Conservation (phyloP, 1,284 basidiomycete species). For the Crepidotus sp. region DNA sequence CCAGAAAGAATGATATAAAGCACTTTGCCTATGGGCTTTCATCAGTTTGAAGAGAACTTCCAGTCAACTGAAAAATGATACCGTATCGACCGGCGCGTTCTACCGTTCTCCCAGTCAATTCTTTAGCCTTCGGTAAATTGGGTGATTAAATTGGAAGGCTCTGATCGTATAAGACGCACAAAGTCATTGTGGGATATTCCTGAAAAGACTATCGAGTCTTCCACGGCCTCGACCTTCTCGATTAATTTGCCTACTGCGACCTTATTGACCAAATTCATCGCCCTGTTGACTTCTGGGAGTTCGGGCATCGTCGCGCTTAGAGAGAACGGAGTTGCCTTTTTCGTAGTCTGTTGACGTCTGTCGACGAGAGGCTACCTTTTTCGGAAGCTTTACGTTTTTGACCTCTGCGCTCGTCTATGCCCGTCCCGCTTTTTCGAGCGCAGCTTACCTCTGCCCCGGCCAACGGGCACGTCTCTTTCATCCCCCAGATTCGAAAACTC, state of each 20-base stretch:
- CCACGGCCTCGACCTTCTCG: constrained; percentile 45
- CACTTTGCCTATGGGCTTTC: constrained; percentile 50
- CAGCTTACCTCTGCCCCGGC: constrained; percentile 51
- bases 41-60: neutral
- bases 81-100: constrained; percentile 57
- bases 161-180: constrained; percentile 35
- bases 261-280: constrained; percentile 49
- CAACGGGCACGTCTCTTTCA: constrained; percentile 62
- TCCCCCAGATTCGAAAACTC: constrained; percentile 70
- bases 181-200: constrained; percentile 54
- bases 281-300: constrained; percentile 62
- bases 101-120: constrained; percentile 53
- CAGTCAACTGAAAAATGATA: constrained; percentile 18
- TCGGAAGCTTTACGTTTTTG: neutral
- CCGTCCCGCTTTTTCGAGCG: constrained; percentile 42
- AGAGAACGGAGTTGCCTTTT: neutral
- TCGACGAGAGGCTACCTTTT: neutral
- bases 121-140: constrained; percentile 38
- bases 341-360: too few relatives aligned
- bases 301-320: neutral
- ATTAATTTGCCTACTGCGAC: constrained; percentile 53
- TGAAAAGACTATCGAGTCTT: constrained; percentile 67
- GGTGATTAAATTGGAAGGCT: neutral
- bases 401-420: neutral
- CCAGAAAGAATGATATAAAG: constrained; percentile 70